Base-by-base conservation (phyloP, 164 flowering plant species). In the Chloranthus sessilifolius region DNA sequence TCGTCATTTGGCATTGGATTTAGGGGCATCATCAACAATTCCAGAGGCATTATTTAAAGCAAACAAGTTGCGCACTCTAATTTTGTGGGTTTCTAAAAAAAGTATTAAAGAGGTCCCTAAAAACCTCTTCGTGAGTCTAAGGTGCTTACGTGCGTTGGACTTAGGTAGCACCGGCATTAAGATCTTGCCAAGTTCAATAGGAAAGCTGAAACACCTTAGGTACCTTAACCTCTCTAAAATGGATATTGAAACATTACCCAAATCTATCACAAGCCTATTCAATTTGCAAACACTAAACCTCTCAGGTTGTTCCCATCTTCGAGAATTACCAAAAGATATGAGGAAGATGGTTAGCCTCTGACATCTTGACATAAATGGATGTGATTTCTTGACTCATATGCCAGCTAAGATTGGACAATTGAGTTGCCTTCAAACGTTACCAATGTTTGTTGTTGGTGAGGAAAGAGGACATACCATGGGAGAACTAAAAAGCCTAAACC, bases 151-250 rank as follows among this genome's bases (percentile, higher is more conserved):
- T 15, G 42, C 14, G 2, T 44, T 74, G 8, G 59, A 62, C 40
- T 57, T 74, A 26, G 50, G 63, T 43, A 43, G 59, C 0, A 19
- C 34, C 40, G 39, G 57, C 36, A 20, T 74, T 9, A 27, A 30
- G 1, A 12, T 6, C 3, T 24, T 61, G 35, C 59, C 52, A 2
- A 19, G 53, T 7, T 53, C 52, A 3, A 20, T 44, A 0, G 47
- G 47, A 9, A 14, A 45, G 14, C 21, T 60, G 52, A 53, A 45
- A 16, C 56, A 51, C 21, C 22, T 60, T 24, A 52, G 58, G 50
- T 38, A 27, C 31, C 57, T 60, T 28, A 45, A 60, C 19, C 5
- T 60, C 11, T 50, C 63, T 26, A 3, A 14, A 1, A 44, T 48
- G 17, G 2, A 17, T 1, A 44, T 59, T 4, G 5, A 26, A 22